Evolutionary conservation across 139 green algal species (phyloP), one percentile per base, ranked within the genome.

Genomic region (Tetraselmis chui): DNA sequence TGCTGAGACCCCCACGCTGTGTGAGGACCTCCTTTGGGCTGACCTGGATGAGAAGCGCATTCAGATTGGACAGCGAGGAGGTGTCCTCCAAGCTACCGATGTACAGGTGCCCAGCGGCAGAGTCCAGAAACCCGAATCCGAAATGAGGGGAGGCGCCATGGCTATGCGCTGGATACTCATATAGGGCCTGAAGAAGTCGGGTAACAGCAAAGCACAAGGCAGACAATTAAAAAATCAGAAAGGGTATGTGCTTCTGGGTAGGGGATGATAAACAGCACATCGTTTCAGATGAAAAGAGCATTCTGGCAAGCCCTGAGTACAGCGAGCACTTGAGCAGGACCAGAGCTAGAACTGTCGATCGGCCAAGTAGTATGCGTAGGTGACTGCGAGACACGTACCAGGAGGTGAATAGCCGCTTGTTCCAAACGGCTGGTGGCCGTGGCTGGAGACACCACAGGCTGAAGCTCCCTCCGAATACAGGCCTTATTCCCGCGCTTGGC

Each of bases 71-170:
- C 18, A 87, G 78, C 1, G 82, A 84, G 28, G 86, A 80, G 79
- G 89, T 86, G 74, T 91, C 88, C 24, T 30, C 59, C 1, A 82
- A 58, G 28, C 76, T 29, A 31, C 87, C 86, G 28, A 91, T 75
- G 29, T 87, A 91, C 32, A 89, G 83, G n/a, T 78, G 76, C 2
- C 84, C 87, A 2, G 86, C 88, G 2, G 88, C 88, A 24, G 87
- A 87, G 31, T 91, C 88, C 79, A 88, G 31, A 75, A 91, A 91
- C 2, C 86, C 86, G 85, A 91, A 91, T 2, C 86, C 83, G n/a
- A 88, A 29, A 28, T 26, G 29, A 23, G 5, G 29, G 76, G 28
- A 28, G 76, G 28, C 76, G 76, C 76, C 76, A 1, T 24, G 29
- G 29, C 76, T 31, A 29, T 24, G n/a, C 59, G 25, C 5, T 24